Conservation (phyloP, 1,139 yeast species). For the Kodamaea plutei region DNA sequence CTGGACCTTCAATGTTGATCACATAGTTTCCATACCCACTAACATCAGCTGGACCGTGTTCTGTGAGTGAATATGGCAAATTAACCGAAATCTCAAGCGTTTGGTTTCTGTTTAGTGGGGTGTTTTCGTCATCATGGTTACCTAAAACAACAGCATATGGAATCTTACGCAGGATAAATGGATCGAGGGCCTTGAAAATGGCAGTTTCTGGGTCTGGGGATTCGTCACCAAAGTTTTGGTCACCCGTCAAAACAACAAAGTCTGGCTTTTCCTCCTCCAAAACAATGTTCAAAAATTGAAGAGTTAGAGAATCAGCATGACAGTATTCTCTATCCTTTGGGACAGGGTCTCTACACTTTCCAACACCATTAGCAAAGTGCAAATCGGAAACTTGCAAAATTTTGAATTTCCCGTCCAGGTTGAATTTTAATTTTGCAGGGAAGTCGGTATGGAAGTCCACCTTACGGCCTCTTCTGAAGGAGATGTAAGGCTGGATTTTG, state of each 20-base stretch:
- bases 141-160: conserved; percentile 84
- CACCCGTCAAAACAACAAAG: conserved; percentile 81
- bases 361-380: conserved; percentile 76
- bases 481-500: conserved; percentile 21
- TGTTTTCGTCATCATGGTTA: conserved; percentile 75
- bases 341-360: conserved; percentile 67
- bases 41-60: conserved; percentile 58
- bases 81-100: conserved; percentile 52
- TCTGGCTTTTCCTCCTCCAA: conserved; percentile 75
- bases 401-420: conserved; percentile 52
- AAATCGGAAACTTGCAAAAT: conserved; percentile 83
- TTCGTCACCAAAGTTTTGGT: conserved; percentile 68
- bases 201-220: conserved; percentile 80
- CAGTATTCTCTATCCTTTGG: conserved; percentile 52
- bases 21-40: conserved; percentile 81
- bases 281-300: conserved; percentile 55
- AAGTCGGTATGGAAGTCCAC: conserved; percentile 21
- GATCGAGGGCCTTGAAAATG: conserved; percentile 68
- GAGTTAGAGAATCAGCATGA: conserved; percentile 70
- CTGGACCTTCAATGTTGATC: conserved; percentile 44
- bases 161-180: conserved; percentile 59
- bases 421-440: conserved; percentile 24
- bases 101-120: conserved; percentile 56
- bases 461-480: conserved; percentile 27
- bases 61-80: conserved; percentile 66